Base-by-base conservation (phyloP, 148 eudicot species). In the Amaranthus cruentus region DNA sequence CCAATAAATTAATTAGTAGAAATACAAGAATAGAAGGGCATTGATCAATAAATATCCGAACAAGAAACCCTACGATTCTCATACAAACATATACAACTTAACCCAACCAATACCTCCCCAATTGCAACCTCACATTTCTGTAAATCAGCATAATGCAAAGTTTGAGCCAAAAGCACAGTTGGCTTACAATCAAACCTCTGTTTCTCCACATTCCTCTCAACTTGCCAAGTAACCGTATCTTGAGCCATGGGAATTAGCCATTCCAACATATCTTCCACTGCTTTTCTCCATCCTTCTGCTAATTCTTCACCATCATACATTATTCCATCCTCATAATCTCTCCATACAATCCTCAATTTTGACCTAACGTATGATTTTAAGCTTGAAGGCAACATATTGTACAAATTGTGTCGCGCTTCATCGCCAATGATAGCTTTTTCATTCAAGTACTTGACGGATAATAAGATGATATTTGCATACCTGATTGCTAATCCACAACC, bases 211-310 rank as follows among this genome's bases (percentile, higher is more conserved):
- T 77, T 91, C 80, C 91, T 85, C 70, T 91, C 97, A 13, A 77
- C 47, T 7, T 89, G 97, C 98, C 98, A 91, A 9, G 70, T 69
- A 42, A 88, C 44, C 4, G 92, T 94, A 75, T 88, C 88, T 0
- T 71, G 73, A 0, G 98, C 98, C 75, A 94, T 50, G 0, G 98
- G 98, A 3, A 71, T 84, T 0, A 94, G 82, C 98, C 98, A 94
- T 73, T 71, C 78, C 60, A 94, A 28, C 46, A 94, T 87, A 69
- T 83, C 92, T 47, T 47, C 64, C 68, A 91, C 69, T 0, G 91
- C 97, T 13, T 79, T 88, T 74, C 95, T 72, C 98, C 97, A 91
- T 55, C 92, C 97, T 46, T 78, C 87, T 2, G 93, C 88, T 54
- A 90, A 58, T n/a, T 43, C 83, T 50, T 60, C 78, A 0, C 77